Conservation (phyloP, 352 stramenopile genomes). For the Aphanomyces invadans region DNA sequence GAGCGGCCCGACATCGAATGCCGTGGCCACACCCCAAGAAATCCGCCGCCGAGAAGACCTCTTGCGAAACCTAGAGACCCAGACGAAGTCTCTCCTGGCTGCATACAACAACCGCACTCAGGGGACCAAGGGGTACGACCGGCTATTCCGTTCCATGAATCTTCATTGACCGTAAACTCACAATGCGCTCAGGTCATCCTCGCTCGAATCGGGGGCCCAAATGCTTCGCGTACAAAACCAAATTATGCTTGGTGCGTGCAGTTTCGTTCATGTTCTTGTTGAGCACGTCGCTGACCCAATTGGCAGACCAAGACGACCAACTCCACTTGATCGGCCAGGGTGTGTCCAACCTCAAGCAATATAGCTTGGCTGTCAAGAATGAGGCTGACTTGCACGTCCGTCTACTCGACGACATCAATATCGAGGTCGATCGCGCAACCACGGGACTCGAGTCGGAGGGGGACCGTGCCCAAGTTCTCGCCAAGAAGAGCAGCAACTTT, state of each 20-base stretch:
- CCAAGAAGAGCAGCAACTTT: conserved; percentile 92
- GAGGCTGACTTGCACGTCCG: conserved; percentile 86
- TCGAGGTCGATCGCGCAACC: conserved; percentile 74
- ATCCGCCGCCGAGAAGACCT: conserved; percentile 21
- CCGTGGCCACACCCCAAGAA: conserved; percentile 22
- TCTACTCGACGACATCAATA: conserved; percentile 84
- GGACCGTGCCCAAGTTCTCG: conserved; percentile 72
- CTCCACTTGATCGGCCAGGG: conserved; percentile 74
- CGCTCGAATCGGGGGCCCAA: conserved; percentile 36
- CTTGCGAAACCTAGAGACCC: conserved; percentile 1
- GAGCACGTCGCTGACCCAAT: background rate
- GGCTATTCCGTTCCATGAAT: background rate
- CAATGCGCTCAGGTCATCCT: conserved; percentile 20
- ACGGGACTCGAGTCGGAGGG: conserved; percentile 80
- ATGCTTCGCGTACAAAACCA: conserved; percentile 82
- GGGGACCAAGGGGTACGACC: conserved; percentile 27
- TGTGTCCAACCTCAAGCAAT: conserved; percentile 78
- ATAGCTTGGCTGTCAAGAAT: conserved; percentile 81
- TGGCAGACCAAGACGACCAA: conserved; percentile 75
- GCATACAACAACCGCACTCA: conserved; percentile 57
- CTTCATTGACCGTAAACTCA: background rate
- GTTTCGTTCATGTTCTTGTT: background rate
- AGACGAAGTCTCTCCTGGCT: conserved; percentile 51
- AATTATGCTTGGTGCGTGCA: conserved; percentile 72
- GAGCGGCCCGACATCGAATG: conserved; percentile 5